phyloP scores from a whole-genome alignment of 1,284 basidiomycete genomes.

The Ustilago curta region DNA sequence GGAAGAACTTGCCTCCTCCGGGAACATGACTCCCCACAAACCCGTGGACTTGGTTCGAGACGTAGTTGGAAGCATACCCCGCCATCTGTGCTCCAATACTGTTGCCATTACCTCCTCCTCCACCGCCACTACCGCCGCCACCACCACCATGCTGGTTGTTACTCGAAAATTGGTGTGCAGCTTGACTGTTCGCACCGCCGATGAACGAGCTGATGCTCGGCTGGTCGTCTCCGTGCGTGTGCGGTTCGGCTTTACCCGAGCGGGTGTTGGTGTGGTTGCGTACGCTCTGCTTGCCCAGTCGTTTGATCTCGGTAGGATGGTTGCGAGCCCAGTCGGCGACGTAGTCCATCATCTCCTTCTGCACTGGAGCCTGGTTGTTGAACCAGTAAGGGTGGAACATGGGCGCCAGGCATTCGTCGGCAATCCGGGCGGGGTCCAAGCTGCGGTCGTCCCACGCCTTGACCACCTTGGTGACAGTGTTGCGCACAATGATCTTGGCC shows the following conservation, averaged over 20 bases:
- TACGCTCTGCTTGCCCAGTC: conserved; percentile 52
- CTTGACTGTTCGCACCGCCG: conserved; percentile 50
- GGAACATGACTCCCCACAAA: conserved; percentile 41
- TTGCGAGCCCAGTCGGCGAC: conserved; percentile 56
- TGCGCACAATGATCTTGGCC: conserved; percentile 72
- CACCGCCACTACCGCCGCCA: conserved; percentile 23
- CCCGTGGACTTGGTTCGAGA: conserved; percentile 45
- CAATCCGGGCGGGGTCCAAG: conserved; percentile 42
- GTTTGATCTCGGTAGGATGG: conserved; percentile 52
- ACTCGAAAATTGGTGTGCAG: conserved; percentile 39
- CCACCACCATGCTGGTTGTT: conserved; percentile 22
- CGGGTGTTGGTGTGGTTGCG: conserved; percentile 63
- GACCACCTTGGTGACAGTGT: conserved; percentile 77
- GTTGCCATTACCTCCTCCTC: conserved; percentile 31
- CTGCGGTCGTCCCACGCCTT: conserved; percentile 78
- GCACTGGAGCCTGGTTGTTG: conserved; percentile 46
- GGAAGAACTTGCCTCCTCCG: conserved; percentile 38
- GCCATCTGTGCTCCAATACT: conserved; percentile 49
- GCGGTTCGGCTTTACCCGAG: conserved; percentile 59
- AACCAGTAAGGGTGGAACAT: conserved; percentile 66
- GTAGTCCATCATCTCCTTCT: conserved; percentile 63
- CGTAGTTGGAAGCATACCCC: conserved; percentile 42
- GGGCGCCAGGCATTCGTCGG: conserved; percentile 60
- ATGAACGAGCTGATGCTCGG: conserved; percentile 46
- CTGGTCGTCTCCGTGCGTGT: conserved; percentile 56